phyloP scores from a whole-genome alignment of 2,329 filamentous ascomycete genomes.

The Aspergillus pseudonomiae region DNA sequence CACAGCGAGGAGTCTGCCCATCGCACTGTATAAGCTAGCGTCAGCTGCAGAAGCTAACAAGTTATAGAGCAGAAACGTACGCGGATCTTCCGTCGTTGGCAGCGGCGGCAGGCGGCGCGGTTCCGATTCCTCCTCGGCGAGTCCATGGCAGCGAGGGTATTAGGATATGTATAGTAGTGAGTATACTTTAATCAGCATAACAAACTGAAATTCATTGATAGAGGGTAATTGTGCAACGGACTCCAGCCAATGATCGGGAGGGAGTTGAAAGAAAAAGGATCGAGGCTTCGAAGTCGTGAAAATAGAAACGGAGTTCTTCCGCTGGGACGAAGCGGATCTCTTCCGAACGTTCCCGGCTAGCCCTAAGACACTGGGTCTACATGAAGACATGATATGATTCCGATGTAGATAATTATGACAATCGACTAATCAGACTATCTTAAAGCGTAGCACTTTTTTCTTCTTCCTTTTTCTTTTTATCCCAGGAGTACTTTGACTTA shows the following conservation, averaged over 20 bases:
- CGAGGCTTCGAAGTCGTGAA: neutral
- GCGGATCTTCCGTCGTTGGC: conserved; percentile 55
- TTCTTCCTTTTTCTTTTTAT: too few species aligned
- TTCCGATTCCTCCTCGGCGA: conserved; percentile 34
- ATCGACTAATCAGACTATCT: neutral
- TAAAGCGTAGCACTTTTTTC: neutral
- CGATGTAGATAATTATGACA: neutral
- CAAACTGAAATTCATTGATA: neutral
- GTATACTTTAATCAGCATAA: neutral
- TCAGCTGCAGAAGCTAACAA: conserved; percentile 7
- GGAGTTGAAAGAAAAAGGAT: neutral
- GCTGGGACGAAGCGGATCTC: neutral
- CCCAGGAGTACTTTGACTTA: too few species aligned
- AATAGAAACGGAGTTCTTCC: neutral
- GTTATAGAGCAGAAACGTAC: conserved; percentile 30
- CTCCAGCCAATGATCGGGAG: neutral
- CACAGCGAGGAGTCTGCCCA: conserved; percentile 47
- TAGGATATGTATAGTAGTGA: neutral
- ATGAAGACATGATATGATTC: neutral
- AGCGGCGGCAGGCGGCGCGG: conserved; percentile 40
- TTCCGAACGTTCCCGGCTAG: neutral
- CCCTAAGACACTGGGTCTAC: neutral
- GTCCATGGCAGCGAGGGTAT: conserved; percentile 23
- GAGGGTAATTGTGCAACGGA: neutral
- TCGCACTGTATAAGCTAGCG: conserved; percentile 43